phyloP scores from a whole-genome alignment of 306 rosid genomes.

The Cucumis hystrix region DNA sequence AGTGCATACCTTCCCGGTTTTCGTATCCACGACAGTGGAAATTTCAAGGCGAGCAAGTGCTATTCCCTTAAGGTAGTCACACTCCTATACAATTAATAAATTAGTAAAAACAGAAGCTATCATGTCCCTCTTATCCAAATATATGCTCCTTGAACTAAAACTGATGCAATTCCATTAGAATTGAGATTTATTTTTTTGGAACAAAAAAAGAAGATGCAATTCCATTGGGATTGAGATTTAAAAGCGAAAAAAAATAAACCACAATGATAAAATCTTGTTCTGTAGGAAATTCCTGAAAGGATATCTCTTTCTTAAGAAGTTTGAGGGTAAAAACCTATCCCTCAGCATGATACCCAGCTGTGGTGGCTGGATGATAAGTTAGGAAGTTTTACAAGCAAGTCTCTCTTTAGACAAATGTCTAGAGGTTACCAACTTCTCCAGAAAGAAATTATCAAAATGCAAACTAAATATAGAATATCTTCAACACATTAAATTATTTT shows the following conservation, averaged over 20 bases:
- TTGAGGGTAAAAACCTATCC: background rate
- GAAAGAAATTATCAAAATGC: background rate
- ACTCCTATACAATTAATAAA: slow-evolving; percentile 48
- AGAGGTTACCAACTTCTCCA: background rate
- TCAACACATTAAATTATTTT: background rate
- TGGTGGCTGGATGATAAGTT: background rate
- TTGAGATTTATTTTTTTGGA: background rate
- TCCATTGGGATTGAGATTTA: background rate
- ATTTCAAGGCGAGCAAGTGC: slow-evolving; percentile 75
- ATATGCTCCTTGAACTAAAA: background rate
- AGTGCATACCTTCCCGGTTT: slow-evolving; percentile 69
- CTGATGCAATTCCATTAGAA: background rate
- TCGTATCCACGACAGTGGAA: slow-evolving; percentile 90
- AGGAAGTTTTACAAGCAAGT: background rate
- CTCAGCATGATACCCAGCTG: background rate
- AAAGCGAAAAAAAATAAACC: background rate
- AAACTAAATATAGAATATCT: background rate
- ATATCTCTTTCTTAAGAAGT: background rate
- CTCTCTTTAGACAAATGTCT: background rate
- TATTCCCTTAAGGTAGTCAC: slow-evolving; percentile 68
- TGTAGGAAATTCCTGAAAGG: background rate
- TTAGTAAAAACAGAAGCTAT: slow-evolving; percentile 3
- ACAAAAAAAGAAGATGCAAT: no score
- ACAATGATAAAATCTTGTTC: background rate
- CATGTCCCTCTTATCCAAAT: slow-evolving; percentile 9